phyloP scores from a whole-genome alignment of 2,329 filamentous ascomycete genomes.

The Exophiala bonariae region DNA sequence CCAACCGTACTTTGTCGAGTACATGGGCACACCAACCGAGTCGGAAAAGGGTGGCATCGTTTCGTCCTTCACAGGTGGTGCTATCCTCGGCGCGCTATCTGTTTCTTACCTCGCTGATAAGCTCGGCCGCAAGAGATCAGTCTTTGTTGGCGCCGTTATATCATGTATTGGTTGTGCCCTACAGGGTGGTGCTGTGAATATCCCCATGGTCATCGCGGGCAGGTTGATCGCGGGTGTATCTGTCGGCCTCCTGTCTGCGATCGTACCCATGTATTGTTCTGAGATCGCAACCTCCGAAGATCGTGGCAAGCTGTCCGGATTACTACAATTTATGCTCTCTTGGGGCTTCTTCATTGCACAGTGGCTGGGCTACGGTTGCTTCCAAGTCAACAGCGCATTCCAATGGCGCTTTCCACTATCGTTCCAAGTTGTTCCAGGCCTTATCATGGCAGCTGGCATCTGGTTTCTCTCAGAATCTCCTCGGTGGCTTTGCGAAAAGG shows the following conservation, averaged over 20 bases:
- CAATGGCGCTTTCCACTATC: slow-evolving; percentile 34
- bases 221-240: slow-evolving; percentile 51
- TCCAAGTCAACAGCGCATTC: slow-evolving; percentile 26
- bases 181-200: slow-evolving; percentile 36
- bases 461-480: slow-evolving; percentile 34
- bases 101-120: slow-evolving; percentile 6
- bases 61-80: slow-evolving; percentile 39
- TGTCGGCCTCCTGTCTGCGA: slow-evolving; percentile 49
- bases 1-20: slow-evolving; percentile 31
- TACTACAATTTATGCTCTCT: slow-evolving; percentile 47
- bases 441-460: slow-evolving; percentile 28
- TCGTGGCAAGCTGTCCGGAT: slow-evolving; percentile 40
- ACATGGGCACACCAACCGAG: slow-evolving; percentile 27
- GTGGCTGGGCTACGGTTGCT: slow-evolving; percentile 34
- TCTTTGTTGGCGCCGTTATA: slow-evolving; percentile 7
- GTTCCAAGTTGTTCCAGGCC: slow-evolving; percentile 33
- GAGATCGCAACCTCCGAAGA: slow-evolving; percentile 40
- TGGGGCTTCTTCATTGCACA: slow-evolving; percentile 42
- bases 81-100: slow-evolving; percentile 22
- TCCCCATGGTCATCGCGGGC: slow-evolving; percentile 49
- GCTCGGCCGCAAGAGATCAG: slow-evolving; percentile 10
- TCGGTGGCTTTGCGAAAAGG: slow-evolving; percentile 38
- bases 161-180: slow-evolving; percentile 30
- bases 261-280: slow-evolving; percentile 47
- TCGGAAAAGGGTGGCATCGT: slow-evolving; percentile 35